phyloP scores from a whole-genome alignment of 164 flowering plant genomes.

The Aristolochia californica region DNA sequence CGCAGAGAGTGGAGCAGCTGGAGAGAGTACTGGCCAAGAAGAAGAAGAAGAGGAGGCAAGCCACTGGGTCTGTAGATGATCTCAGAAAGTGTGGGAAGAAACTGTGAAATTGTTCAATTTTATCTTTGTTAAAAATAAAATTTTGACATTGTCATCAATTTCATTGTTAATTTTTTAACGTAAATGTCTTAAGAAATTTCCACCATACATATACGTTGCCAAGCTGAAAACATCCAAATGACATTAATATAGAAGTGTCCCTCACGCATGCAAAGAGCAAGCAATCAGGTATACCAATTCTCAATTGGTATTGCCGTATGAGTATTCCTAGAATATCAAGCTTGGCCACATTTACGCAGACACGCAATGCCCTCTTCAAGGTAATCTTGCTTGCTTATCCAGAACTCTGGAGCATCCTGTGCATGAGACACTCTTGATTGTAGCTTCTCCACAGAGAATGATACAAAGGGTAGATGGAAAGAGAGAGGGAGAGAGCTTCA shows the following conservation, averaged over 20 bases:
- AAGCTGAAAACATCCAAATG: not conserved
- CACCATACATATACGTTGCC: too few species aligned
- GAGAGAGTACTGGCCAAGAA: slow-evolving; percentile 35
- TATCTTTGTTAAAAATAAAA: not conserved
- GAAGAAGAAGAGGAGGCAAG: slow-evolving; percentile 7
- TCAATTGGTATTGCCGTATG: too few species aligned
- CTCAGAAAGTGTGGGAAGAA: not conserved
- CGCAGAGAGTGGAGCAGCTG: slow-evolving; percentile 47
- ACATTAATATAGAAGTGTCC: not conserved
- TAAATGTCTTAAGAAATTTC: too few species aligned
- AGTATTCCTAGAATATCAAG: slow-evolving; percentile 16
- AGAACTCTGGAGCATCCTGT: slow-evolving; percentile 98
- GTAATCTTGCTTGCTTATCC: slow-evolving; percentile 89
- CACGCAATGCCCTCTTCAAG: slow-evolving; percentile 82
- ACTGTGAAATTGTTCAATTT: not conserved
- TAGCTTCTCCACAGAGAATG: not conserved
- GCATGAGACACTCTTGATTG: not conserved
- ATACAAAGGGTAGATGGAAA: not conserved
- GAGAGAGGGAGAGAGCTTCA: slow-evolving; percentile 3
- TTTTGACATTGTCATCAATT: too few species aligned
- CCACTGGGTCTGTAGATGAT: not conserved
- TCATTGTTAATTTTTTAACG: too few species aligned
- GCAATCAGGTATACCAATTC: too few species aligned
- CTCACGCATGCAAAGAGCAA: too few species aligned
- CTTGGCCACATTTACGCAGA: slow-evolving; percentile 76